These are phyloP conservation scores for Plasmodium sp. DNA, from an alignment of 169 alveolate species.

Conservation along the genomic window DNA sequence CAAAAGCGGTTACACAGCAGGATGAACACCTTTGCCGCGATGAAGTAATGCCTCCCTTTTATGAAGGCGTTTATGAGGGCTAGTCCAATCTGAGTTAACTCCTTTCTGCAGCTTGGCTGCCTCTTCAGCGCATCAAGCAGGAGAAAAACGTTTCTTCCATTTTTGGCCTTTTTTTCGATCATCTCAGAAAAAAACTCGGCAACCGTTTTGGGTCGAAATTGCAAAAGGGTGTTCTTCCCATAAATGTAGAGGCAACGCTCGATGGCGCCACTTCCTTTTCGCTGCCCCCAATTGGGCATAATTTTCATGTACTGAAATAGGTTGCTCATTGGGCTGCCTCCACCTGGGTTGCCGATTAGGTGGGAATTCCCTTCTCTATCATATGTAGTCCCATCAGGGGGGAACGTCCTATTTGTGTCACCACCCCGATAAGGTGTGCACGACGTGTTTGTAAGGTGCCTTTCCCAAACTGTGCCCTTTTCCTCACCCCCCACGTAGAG, in stretches of 20 bases:
- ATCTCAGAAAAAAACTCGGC: conserved; percentile 10
- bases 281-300: not conserved
- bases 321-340: not conserved
- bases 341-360: not conserved
- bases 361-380: not conserved
- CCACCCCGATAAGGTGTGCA: not conserved
- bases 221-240: not conserved
- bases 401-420: not conserved
- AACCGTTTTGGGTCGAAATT: conserved; percentile 12
- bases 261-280: not conserved
- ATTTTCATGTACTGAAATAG: not conserved
- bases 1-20: conserved; percentile 13
- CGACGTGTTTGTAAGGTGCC: not conserved
- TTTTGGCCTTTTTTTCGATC: not conserved
- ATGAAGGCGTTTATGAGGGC: conserved; percentile 3
- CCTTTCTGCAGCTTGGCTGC: not conserved
- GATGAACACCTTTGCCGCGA: conserved; percentile 48
- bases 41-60: conserved; percentile 13
- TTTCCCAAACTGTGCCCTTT: not conserved
- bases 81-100: conserved; percentile 20
- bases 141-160: not conserved
- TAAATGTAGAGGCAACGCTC: conserved; percentile 16
- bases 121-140: conserved; percentile 24
- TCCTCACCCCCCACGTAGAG: not conserved
- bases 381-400: not conserved